Base-by-base conservation (phyloP, 2,329 filamentous ascomycete genomes). In the Phialophora verrucosa region DNA sequence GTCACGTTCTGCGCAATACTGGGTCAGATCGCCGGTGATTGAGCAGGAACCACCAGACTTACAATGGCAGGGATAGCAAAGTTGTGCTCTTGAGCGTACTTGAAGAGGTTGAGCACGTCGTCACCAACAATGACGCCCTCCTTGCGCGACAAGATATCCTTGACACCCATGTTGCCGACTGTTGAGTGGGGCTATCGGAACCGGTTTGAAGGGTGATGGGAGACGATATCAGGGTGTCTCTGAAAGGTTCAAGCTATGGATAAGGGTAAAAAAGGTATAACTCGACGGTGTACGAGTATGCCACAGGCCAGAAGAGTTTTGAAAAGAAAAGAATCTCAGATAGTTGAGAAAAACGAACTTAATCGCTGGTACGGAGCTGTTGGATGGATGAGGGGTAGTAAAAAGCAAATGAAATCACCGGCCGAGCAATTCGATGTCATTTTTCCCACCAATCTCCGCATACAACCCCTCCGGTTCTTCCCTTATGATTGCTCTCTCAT, bases 1-100 rank as follows among this genome's bases (percentile, higher is more conserved):
- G 94, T 98, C 77, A 96, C 91, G 83, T 98, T 97, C 84, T 86
- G 68, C 35, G 17, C 51, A 44, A 44, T 42, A 12, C 4, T 47
- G 31, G 38, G 63, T 70, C 51, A 68, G 68, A 58, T 17, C 27
- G 8, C 23, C 31, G 8, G 11, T n/a, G 32, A 17, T 38, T 58
- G n/a, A 49, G 35, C 4, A 32, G 29, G 17, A 10, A 8, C 31
- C 2, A 64, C 31, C 63, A 62, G 27, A 78, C 84, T 77, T 78
- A 87, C 83, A 79, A 93, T 88, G 77, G 92, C 92, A 68, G 92
- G 93, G 75, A 97, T 92, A 75, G 93, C 93, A 77, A 93, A 97
- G 72, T 90, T 83, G 78, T 96, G 87, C 84, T 95, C 87, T 79
- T 93, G 90, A 73, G 91, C 91, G 81, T 97, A 92, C 82, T 93